Evolutionary conservation across 495 filamentous ascomycete genomes (phyloP), one percentile per base, ranked within the genome.

Genomic region (Aspergillus nanangensis): DNA sequence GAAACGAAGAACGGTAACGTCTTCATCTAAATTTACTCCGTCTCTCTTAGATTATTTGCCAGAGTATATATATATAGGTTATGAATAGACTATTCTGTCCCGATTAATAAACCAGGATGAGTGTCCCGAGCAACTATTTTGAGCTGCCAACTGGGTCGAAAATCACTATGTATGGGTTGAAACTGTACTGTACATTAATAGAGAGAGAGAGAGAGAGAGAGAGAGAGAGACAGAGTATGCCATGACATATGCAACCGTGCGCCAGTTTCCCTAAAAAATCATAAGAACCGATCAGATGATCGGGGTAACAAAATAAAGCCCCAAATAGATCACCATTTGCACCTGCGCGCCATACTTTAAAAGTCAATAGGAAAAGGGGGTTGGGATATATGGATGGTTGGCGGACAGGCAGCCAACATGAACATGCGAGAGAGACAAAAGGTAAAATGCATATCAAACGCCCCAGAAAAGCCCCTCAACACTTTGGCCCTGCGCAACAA

Each of bases 391-490:
- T 5, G 7, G 5, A 29, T 5, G 11, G 25, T 29, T 11, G 25
- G 11, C 11, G 25, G 11, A 11, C 5, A 29, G 11, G 5, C 25
- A 11, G n/a, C 8, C 8, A 8, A 29, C 5, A 25, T 13, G 7
- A 29, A 14, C 38, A 29, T 14, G 15, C 3, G 23, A 20, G 17
- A 38, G 23, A 29, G 13, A 8, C 29, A 10, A 29, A 32, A 18
- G 27, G 40, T 36, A 18, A 15, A 15, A 21, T 14, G 31, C 3
- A 8, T 14, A 46, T 69, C 58, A 72, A 56, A 75, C 57, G 37
- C 75, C 65, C 70, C 61, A 74, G 52, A 77, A 70, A 46, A 77
- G 44, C 5, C 70, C 63, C 45, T 66, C 66, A 9, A 71, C 70
- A 29, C 63, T 60, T 11, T 56, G 58, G 20, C 69, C 70, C 40